Evolutionary conservation across 208 protist species (phyloP).

Genomic region (Leishmania martiniquensis): DNA sequence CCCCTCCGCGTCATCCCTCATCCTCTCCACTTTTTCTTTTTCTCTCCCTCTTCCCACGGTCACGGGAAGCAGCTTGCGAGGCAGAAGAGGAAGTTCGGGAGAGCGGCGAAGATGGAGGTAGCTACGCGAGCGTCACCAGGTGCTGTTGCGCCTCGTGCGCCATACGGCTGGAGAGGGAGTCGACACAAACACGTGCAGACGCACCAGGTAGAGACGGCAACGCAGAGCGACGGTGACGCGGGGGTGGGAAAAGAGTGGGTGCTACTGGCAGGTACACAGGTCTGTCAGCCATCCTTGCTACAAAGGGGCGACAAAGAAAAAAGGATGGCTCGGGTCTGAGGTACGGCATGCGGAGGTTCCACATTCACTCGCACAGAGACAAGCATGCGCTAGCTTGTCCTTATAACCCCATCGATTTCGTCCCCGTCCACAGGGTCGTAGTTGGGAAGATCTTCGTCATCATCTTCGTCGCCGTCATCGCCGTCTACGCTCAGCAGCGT

Average conservation of each 20-base stretch:
- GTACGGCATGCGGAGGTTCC: background rate
- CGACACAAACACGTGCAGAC: background rate
- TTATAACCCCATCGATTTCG: slow-evolving; percentile 6
- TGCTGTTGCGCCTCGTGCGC: background rate
- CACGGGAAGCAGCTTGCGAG: background rate
- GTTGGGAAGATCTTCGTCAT: background rate
- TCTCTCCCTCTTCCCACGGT: background rate
- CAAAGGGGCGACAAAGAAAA: background rate
- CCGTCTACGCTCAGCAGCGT: background rate
- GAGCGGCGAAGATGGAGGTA: background rate
- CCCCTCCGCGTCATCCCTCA: no score
- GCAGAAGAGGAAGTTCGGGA: background rate
- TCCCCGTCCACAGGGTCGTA: slow-evolving; percentile 1
- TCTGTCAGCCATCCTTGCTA: background rate
- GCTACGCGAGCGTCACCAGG: background rate
- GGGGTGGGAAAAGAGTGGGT: background rate
- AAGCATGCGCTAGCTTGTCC: background rate
- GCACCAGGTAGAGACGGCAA: background rate
- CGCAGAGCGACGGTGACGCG: background rate
- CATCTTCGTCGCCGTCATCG: slow-evolving; percentile 7
- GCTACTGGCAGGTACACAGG: background rate
- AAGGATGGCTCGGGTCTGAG: background rate
- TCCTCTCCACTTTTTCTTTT: background rate
- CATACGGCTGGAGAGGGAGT: background rate
- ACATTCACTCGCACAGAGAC: background rate